Percentiles rank a stretch among this genome's conserved stretches.
These are phyloP conservation scores for Arthrinium phaeospermum DNA, from an alignment of 2,329 filamentous ascomycete genomes.

Conservation along the genomic window DNA sequence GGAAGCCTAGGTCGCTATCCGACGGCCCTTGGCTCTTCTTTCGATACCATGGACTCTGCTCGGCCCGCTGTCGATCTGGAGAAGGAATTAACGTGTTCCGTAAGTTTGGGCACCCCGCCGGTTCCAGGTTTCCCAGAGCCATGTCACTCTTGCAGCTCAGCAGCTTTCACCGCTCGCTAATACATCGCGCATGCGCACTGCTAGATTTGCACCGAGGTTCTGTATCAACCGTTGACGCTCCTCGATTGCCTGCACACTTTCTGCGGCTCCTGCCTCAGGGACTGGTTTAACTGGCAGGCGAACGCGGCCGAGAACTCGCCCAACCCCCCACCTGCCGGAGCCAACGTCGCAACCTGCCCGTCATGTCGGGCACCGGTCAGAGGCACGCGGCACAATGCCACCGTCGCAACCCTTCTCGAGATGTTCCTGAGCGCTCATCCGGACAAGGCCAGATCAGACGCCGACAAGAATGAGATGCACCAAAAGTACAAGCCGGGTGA, in stretches of 20 bases:
- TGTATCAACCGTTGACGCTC: constrained; percentile 88
- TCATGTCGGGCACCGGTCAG: constrained; percentile 88
- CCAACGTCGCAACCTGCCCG: constrained; percentile 80
- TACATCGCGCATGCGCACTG: constrained; percentile 19
- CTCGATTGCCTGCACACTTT: constrained; percentile 96
- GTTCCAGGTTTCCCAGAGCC: constrained; percentile 8
- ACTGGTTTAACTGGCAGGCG: constrained; percentile 90
- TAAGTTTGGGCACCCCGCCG: constrained; percentile 55
- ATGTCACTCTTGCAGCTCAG: constrained; percentile 1
- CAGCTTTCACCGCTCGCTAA: constrained; percentile 18
- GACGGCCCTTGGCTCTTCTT: constrained; percentile 15
- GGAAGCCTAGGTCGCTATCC: constrained; percentile 19
- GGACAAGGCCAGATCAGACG: constrained; percentile 68
- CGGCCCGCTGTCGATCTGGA: constrained; percentile 74
- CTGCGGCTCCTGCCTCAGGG: constrained; percentile 92
- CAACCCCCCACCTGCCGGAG: constrained; percentile 52
- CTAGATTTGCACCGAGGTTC: constrained; percentile 94
- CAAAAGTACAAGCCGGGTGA: constrained; percentile 82
- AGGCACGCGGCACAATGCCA: constrained; percentile 88
- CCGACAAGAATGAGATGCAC: constrained; percentile 79
- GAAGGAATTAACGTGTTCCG: constrained; percentile 93
- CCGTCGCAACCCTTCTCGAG: constrained; percentile 86
- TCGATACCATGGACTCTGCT: constrained; percentile 53
- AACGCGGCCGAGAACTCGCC: constrained; percentile 59
- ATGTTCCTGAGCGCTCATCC: constrained; percentile 86